Conservation (phyloP, 108 stramenopile genomes). For the Cyclotella kingstonii region DNA sequence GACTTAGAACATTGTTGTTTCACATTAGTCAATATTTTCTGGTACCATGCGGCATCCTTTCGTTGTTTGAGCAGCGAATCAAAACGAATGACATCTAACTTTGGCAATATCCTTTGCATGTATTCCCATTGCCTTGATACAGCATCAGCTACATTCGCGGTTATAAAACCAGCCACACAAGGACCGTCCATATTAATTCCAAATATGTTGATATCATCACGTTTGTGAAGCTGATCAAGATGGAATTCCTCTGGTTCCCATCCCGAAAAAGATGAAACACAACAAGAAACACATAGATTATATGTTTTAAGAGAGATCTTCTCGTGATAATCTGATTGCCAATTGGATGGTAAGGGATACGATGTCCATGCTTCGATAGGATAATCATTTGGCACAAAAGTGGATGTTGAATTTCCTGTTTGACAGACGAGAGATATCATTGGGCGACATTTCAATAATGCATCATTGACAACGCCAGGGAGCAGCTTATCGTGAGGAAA, state of each 20-base stretch:
- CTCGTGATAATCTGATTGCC: slow-evolving; percentile 45
- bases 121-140: slow-evolving; percentile 56
- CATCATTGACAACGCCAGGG: slow-evolving; percentile 4
- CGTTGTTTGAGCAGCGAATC: slow-evolving; percentile 19
- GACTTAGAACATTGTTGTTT: slow-evolving; percentile 21
- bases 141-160: slow-evolving; percentile 23
- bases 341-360: slow-evolving; percentile 44
- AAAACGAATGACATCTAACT: slow-evolving; percentile 48
- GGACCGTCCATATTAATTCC: slow-evolving; percentile 56
- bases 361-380: slow-evolving; percentile 20
- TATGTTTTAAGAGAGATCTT: slow-evolving; percentile 53
- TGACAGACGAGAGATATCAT: slow-evolving; percentile 29
- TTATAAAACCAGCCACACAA: slow-evolving; percentile 49
- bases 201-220: slow-evolving; percentile 52
- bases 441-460: slow-evolving; percentile 9
- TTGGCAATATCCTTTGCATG: slow-evolving; percentile 40
- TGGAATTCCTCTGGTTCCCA: slow-evolving; percentile 76
- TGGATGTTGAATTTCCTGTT: slow-evolving; percentile 8
- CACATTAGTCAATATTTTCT: slow-evolving; percentile 30
- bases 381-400: neutral
- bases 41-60: slow-evolving; percentile 54
- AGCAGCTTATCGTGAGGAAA: slow-evolving; percentile 3
- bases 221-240: slow-evolving; percentile 47
- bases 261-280: slow-evolving; percentile 78
- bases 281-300: slow-evolving; percentile 72